phyloP scores from a whole-genome alignment of 495 filamentous ascomycete genomes.

The Apodospora peruviana region DNA sequence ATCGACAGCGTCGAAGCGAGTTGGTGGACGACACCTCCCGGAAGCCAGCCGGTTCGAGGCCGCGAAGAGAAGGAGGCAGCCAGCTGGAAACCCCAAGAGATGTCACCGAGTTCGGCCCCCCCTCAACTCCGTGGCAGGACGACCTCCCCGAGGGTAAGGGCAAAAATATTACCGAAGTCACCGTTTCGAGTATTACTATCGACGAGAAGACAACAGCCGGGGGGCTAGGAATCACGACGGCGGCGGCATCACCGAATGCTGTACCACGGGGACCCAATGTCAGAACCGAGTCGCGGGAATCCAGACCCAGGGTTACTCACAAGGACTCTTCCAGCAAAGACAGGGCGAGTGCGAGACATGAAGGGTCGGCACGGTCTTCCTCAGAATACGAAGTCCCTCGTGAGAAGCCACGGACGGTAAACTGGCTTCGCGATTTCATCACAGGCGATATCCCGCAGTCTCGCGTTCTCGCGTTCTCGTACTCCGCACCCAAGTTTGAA shows the following conservation, averaged over 20 bases:
- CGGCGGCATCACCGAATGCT: background rate
- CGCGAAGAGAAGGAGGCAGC: background rate
- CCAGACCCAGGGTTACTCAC: background rate
- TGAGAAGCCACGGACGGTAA: background rate
- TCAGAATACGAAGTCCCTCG: background rate
- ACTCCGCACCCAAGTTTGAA: background rate
- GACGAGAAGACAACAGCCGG: background rate
- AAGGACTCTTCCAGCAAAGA: too few species aligned
- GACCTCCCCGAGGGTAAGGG: background rate
- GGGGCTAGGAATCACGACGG: background rate
- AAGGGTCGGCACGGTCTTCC: background rate
- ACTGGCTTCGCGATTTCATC: constrained; percentile 10
- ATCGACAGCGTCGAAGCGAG: background rate
- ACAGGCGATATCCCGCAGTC: constrained; percentile 1
- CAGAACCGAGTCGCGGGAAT: background rate
- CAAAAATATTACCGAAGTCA: background rate
- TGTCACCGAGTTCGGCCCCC: too few species aligned
- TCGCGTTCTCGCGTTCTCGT: constrained; percentile 7
- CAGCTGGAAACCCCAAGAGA: too few species aligned
- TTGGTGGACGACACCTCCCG: background rate
- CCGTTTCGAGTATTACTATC: background rate
- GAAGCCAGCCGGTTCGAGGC: background rate
- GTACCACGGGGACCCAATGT: too few species aligned
- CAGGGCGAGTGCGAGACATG: background rate
- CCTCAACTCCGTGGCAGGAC: background rate